These are phyloP conservation scores for Pythium myriotylum DNA, from an alignment of 352 stramenopile species.

Conservation along the genomic window DNA sequence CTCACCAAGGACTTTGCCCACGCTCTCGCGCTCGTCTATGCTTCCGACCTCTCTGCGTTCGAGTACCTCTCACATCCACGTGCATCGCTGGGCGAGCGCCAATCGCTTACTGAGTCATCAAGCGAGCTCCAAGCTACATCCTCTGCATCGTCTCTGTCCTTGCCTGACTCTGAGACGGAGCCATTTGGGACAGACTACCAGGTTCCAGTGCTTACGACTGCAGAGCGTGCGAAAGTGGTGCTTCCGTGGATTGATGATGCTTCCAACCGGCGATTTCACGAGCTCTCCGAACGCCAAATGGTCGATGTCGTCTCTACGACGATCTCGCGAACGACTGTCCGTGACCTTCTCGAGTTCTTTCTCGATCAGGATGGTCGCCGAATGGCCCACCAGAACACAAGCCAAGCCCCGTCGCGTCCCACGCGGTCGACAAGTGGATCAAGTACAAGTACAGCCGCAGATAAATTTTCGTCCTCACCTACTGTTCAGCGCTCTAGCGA, in stretches of 20 bases:
- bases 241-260: constrained; percentile 58
- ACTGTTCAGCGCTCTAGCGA: constrained; percentile 31
- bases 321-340: constrained; percentile 40
- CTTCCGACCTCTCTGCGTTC: constrained; percentile 67
- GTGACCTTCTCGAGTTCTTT: constrained; percentile 51
- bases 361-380: constrained; percentile 38
- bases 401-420: constrained; percentile 9
- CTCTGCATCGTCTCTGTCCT: constrained; percentile 1
- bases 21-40: constrained; percentile 66
- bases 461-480: neutral
- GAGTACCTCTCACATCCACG: constrained; percentile 20
- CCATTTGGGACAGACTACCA: constrained; percentile 41
- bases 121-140: constrained; percentile 6
- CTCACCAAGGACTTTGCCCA: constrained; percentile 76
- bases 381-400: constrained; percentile 27
- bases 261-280: constrained; percentile 40
- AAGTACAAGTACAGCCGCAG: neutral
- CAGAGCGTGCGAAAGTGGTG: constrained; percentile 33
- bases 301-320: constrained; percentile 53
- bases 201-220: constrained; percentile 41
- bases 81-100: neutral
- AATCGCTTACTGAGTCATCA: constrained; percentile 5
- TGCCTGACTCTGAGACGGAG: constrained; percentile 10
- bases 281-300: constrained; percentile 50
- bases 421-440: constrained; percentile 1